Evolutionary conservation across 2,329 filamentous ascomycete genomes (phyloP).

Genomic region (Talaromyces islandicus): DNA sequence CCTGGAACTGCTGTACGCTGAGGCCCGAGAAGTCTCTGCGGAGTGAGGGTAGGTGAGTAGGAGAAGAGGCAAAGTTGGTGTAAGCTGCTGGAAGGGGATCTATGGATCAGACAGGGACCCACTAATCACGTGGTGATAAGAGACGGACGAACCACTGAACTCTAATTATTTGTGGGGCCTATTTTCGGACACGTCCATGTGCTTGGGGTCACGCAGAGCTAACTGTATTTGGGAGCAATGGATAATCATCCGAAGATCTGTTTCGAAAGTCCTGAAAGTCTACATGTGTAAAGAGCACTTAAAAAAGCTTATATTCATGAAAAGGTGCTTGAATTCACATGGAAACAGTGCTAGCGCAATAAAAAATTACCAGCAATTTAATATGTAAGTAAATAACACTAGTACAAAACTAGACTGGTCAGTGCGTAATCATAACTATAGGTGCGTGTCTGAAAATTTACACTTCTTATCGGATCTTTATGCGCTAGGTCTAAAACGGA

Average conservation of each 20-base stretch:
- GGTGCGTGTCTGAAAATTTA: background rate
- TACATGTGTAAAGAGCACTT: background rate
- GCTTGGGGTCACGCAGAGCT: background rate
- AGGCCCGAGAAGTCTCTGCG: background rate
- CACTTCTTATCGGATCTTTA: background rate
- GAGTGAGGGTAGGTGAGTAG: background rate
- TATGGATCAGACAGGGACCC: slow-evolving; percentile 11
- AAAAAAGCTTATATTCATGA: too few species aligned
- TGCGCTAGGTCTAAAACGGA: background rate
- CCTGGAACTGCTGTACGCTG: background rate
- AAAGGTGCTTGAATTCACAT: background rate
- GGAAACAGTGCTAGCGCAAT: background rate
- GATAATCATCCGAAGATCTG: background rate
- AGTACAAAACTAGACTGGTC: background rate
- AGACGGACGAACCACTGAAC: background rate
- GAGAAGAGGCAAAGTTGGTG: slow-evolving; percentile 1
- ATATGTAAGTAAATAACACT: background rate
- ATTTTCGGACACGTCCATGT: background rate
- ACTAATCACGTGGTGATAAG: slow-evolving; percentile 16
- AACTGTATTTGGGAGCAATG: background rate
- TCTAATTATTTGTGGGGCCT: background rate
- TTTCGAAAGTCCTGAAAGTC: background rate
- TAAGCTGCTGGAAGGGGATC: background rate
- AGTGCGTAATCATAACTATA: background rate
- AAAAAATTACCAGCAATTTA: background rate